Conservation (phyloP, 108 stramenopile species). For the Schizochytrium sp. region DNA sequence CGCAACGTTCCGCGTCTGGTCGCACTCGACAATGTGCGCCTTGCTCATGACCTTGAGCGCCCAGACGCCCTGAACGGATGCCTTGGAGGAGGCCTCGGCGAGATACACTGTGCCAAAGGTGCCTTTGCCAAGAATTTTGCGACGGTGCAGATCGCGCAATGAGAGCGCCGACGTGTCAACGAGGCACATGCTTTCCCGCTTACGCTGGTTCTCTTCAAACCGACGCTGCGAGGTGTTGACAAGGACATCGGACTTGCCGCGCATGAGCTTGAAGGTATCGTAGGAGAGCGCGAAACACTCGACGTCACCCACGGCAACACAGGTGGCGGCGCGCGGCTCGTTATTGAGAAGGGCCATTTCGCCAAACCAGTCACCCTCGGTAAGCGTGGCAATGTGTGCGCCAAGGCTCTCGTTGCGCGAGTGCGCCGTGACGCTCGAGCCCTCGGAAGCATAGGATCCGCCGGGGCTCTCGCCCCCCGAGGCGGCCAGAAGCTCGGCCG, state of each 20-base stretch:
- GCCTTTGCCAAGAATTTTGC: slow-evolving; percentile 70
- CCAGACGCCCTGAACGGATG: slow-evolving; percentile 60
- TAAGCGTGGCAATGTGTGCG: slow-evolving; percentile 24
- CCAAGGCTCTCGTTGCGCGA: neutral
- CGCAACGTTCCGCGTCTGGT: slow-evolving; percentile 41
- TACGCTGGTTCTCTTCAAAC: neutral
- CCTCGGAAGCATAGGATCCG: neutral
- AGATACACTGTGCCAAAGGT: slow-evolving; percentile 90
- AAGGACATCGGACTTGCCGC: neutral
- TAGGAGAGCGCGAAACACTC: slow-evolving; percentile 1
- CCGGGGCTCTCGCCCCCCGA: neutral
- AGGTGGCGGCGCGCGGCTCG: slow-evolving; percentile 52
- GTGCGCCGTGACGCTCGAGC: neutral
- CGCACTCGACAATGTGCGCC: slow-evolving; percentile 15
- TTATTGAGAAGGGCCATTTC: slow-evolving; percentile 57
- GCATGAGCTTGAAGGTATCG: slow-evolving; percentile 2
- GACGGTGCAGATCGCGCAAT: slow-evolving; percentile 40
- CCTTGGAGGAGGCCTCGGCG: slow-evolving; percentile 47
- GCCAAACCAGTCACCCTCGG: slow-evolving; percentile 60
- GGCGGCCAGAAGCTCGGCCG: neutral
- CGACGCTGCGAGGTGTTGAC: neutral
- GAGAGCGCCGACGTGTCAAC: neutral
- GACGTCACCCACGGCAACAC: slow-evolving; percentile 25
- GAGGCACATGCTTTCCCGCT: neutral
- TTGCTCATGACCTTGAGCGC: slow-evolving; percentile 83